Base-by-base conservation (phyloP, 1,284 basidiomycete genomes). In the Heliocybe sulcata region DNA sequence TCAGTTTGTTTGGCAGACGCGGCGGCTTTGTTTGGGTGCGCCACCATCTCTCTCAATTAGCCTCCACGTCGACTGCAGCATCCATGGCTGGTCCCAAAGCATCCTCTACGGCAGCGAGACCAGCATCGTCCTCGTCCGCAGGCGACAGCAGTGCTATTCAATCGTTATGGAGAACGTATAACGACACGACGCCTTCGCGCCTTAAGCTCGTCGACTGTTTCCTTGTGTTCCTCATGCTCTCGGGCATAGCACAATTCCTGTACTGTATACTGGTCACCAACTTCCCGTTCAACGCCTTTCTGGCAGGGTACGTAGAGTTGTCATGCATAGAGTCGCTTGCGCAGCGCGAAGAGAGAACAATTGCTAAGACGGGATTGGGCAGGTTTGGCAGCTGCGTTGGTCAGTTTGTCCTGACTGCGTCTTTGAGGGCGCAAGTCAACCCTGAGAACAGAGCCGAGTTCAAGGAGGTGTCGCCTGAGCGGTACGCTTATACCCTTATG, bases 251-350 rank as follows among this genome's bases (percentile, higher is more conserved):
- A 42, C 94, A 98, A 69, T 98, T 99, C 71, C 73, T 82, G 16
- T 98, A 99, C 75, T 94, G 96, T 71, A 71, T 97, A 31, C 77
- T 94, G 60, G 78, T 99, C 60, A 94, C 94, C 55, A 90, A 89
- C 73, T 99, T 88, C 71, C 96, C 96, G 14, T 98, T 97, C 80
- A 98, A 98, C 65, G 93, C 95, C 33, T 99, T 98, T 73, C 73
- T 98, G 57, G 88, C 94, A 62, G 94, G 94, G 94, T 98, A 72
- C 62, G 90, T 73, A 1, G 3, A 20, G 11, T 14, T 27, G 6
- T 25, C 8, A 6, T 26, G 23, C 35, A 22, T 53, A 6, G 23
- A 42, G 25, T 42, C 35, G 27, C 11, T 6, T 53, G 14, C 23
- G 3, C 11, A 45, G 33, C 16, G 20, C 9, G 25, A 45, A 29